Percentiles rank a stretch among this genome's conserved stretches.
Conservation (phyloP, 202 grass and related monocot species). For the Panicum virgatum region DNA sequence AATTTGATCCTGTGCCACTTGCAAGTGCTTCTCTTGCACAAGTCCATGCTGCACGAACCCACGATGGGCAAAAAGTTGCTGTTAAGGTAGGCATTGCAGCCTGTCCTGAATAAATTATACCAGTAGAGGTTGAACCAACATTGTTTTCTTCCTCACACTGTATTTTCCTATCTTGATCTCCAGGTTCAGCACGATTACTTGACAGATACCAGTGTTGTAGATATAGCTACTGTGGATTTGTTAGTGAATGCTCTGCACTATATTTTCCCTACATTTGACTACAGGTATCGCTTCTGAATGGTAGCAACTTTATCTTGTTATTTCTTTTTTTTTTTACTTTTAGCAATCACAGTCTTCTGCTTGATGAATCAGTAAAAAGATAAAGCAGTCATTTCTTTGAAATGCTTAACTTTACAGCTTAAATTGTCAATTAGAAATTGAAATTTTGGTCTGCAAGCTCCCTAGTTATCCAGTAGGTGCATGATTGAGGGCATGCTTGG, state of each 20-base stretch:
- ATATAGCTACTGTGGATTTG: slow-evolving; percentile 90
- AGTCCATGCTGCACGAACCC: slow-evolving; percentile 93
- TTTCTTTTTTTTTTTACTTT: slow-evolving; percentile 17
- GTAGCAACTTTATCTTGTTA: slow-evolving; percentile 16
- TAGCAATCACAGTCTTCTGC: background rate
- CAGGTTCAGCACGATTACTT: slow-evolving; percentile 94
- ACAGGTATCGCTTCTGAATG: slow-evolving; percentile 58
- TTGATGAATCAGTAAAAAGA: background rate
- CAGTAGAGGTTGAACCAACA: background rate
- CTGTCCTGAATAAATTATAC: background rate
- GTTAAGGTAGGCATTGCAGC: slow-evolving; percentile 61
- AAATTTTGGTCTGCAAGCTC: background rate
- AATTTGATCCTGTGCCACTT: slow-evolving; percentile 87
- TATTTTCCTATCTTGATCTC: slow-evolving; percentile 24
- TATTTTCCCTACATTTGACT: slow-evolving; percentile 89
- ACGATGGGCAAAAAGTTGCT: slow-evolving; percentile 84
- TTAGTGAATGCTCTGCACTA: slow-evolving; percentile 81
- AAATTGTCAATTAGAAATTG: background rate
- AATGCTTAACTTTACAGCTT: background rate
- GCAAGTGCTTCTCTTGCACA: slow-evolving; percentile 97
- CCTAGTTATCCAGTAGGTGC: background rate
- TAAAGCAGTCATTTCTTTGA: background rate
- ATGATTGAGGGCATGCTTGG: background rate
- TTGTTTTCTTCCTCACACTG: slow-evolving; percentile 8
- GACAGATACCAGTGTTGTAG: slow-evolving; percentile 72